Conservation (phyloP, 2,329 filamentous ascomycete genomes). For the Akanthomyces uredinophilus region DNA sequence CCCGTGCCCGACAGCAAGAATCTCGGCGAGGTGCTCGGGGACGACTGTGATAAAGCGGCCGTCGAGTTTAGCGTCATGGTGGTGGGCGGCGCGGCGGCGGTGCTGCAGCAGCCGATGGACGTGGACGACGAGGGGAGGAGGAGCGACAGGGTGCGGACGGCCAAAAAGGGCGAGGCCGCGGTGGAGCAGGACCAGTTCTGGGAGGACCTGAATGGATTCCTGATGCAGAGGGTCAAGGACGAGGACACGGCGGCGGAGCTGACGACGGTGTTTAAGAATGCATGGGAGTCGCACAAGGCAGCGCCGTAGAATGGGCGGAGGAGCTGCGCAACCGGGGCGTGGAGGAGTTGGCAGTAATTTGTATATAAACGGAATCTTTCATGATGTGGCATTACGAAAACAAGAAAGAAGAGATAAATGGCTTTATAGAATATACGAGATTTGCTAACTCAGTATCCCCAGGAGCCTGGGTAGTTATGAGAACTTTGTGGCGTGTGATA, state of each 20-base stretch:
- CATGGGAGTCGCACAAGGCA: slow-evolving; percentile 54
- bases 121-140: slow-evolving; percentile 23
- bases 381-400: neutral
- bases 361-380: neutral
- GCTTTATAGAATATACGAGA: neutral
- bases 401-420: neutral
- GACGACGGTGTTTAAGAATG: slow-evolving; percentile 61
- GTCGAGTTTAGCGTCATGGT: slow-evolving; percentile 87
- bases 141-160: neutral
- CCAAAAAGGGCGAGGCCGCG: slow-evolving; percentile 23
- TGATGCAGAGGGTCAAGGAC: slow-evolving; percentile 74
- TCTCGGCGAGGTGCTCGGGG: slow-evolving; percentile 64
- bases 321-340: neutral
- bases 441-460: neutral
- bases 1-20: slow-evolving; percentile 74
- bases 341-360: neutral
- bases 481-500: no score
- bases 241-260: slow-evolving; percentile 59
- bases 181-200: slow-evolving; percentile 72
- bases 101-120: slow-evolving; percentile 32
- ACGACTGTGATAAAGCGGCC: slow-evolving; percentile 36
- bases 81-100: slow-evolving; percentile 60
- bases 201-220: slow-evolving; percentile 74
- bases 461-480: neutral
- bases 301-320: slow-evolving; percentile 17